Conservation (phyloP, 768 basidiomycete genomes). For the Cystofilobasidium bisporidii region DNA sequence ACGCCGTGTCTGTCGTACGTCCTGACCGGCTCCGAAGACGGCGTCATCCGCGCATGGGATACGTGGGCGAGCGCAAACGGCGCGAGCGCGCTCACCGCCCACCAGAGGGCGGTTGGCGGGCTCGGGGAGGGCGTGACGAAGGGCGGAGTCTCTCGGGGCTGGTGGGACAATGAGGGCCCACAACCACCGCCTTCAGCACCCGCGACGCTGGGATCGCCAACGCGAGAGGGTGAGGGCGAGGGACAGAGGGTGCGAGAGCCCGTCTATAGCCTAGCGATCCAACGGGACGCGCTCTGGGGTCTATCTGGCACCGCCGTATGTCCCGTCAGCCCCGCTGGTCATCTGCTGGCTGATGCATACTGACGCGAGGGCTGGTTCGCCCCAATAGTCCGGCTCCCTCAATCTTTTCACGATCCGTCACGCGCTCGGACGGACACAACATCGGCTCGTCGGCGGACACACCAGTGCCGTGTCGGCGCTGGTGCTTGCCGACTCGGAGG, state of each 20-base stretch:
- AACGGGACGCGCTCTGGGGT: slow-evolving; percentile 87
- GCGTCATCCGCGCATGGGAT: slow-evolving; percentile 86
- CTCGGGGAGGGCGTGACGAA: slow-evolving; percentile 89
- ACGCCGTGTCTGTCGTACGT: slow-evolving; percentile 80
- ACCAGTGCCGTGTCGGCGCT: slow-evolving; percentile 66
- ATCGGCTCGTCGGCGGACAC: slow-evolving; percentile 61
- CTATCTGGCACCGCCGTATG: slow-evolving; percentile 77
- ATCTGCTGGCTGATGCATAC: too few species aligned
- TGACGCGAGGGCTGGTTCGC: too few species aligned
- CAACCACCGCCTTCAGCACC: too few species aligned
- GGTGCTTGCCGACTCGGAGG: slow-evolving; percentile 68
- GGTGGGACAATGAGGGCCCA: slow-evolving; percentile 67
- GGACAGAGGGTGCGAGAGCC: slow-evolving; percentile 45
- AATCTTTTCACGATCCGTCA: slow-evolving; percentile 89
- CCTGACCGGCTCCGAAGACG: slow-evolving; percentile 84
- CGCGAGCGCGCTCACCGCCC: slow-evolving; percentile 73
- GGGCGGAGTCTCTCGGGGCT: slow-evolving; percentile 69
- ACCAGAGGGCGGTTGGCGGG: slow-evolving; percentile 77
- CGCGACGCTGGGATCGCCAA: too few species aligned
- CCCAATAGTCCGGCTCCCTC: slow-evolving; percentile 69
- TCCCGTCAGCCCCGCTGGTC: slow-evolving; percentile 28
- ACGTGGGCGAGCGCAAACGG: slow-evolving; percentile 81
- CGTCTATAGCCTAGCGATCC: slow-evolving; percentile 82
- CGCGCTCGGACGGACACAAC: slow-evolving; percentile 68
- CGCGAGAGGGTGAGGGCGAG: slow-evolving; percentile 4